Percentiles rank a stretch among this genome's conserved stretches.
These are phyloP conservation scores for Viridothelium virens DNA, from an alignment of 495 filamentous ascomycete species.

Conservation along the genomic window DNA sequence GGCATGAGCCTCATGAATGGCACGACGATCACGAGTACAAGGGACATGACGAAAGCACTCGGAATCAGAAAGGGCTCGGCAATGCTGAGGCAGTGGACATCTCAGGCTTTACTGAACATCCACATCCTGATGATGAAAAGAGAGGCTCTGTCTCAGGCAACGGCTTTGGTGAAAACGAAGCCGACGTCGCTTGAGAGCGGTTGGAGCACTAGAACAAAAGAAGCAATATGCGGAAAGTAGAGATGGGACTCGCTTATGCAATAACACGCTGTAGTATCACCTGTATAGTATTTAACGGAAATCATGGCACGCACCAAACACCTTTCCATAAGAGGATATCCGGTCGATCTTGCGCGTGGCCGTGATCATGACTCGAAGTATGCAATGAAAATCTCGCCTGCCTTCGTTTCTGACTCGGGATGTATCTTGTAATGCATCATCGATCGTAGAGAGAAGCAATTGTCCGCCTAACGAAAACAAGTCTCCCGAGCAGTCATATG, in stretches of 20 bases:
- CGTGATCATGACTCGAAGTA: background rate
- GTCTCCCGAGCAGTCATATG: no score
- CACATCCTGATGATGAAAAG: background rate
- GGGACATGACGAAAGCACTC: background rate
- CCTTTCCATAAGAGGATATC: background rate
- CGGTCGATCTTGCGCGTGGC: background rate
- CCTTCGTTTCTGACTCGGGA: background rate
- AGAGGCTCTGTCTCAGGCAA: background rate
- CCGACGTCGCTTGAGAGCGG: background rate
- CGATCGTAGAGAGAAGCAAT: no score
- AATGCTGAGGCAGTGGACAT: slow-evolving; percentile 3
- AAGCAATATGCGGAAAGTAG: background rate
- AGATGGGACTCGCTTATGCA: background rate
- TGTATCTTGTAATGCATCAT: no score
- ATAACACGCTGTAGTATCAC: background rate
- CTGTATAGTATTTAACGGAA: no score
- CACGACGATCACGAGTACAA: slow-evolving; percentile 13
- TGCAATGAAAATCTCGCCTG: background rate
- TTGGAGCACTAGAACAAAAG: background rate
- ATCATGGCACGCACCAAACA: no score
- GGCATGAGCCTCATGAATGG: slow-evolving; percentile 27
- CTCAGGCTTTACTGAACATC: background rate
- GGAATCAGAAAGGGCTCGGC: slow-evolving; percentile 3
- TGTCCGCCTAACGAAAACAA: no score
- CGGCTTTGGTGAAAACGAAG: background rate